Conservation (phyloP, 2,329 filamentous ascomycete species). For the Akanthomyces lecanii region DNA sequence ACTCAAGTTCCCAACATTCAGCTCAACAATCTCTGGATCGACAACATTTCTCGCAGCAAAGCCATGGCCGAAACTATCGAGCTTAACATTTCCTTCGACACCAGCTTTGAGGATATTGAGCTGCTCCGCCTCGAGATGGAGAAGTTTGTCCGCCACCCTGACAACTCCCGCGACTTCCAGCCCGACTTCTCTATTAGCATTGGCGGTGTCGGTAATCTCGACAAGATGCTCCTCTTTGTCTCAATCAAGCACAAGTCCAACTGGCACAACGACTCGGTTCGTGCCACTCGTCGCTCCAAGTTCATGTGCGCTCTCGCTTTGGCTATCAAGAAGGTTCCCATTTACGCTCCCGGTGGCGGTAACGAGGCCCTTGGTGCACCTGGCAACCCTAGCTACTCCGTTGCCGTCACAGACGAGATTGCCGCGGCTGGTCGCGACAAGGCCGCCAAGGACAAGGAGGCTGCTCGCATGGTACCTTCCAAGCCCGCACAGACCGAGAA, state of each 20-base stretch:
- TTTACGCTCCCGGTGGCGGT: conserved; percentile 75
- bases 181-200: conserved; percentile 77
- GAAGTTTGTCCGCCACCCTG: conserved; percentile 73
- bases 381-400: conserved; percentile 76
- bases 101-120: conserved; percentile 84
- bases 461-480: conserved; percentile 59
- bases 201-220: conserved; percentile 73
- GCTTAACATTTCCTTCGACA: conserved; percentile 79
- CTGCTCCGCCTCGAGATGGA: conserved; percentile 80
- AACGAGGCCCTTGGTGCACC: conserved; percentile 57
- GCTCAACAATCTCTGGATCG: conserved; percentile 89
- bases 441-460: conserved; percentile 53
- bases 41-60: conserved; percentile 87
- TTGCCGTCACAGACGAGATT: conserved; percentile 65
- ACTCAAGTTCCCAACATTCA: conserved; percentile 81
- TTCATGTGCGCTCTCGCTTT: conserved; percentile 93
- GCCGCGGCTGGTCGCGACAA: conserved; percentile 61
- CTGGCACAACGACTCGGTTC: conserved; percentile 82
- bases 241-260: conserved; percentile 90
- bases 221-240: conserved; percentile 79
- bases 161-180: conserved; percentile 89
- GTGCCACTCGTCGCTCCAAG: conserved; percentile 79
- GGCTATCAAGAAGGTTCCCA: conserved; percentile 81
- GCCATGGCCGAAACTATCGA: conserved; percentile 84
- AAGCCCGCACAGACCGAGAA: conserved; percentile 26